Evolutionary conservation across 176 grass and related monocot genomes (phyloP).

Genomic region (Saccharum officinarum): DNA sequence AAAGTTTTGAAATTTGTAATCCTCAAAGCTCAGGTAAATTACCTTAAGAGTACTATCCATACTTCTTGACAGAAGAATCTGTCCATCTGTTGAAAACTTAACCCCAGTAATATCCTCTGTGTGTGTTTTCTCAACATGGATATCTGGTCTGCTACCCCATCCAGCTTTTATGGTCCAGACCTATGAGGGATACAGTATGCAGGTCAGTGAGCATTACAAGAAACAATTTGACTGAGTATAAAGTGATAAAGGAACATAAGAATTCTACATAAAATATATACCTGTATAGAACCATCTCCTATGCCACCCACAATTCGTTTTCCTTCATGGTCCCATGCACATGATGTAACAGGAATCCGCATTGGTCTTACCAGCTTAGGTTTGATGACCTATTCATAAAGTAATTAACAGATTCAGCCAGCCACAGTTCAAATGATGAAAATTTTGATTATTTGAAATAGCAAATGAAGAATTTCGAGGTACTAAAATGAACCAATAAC

Average conservation of each 20-base stretch:
- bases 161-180: slow-evolving; percentile 94
- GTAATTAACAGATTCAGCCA: slow-evolving; percentile 3
- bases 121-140: slow-evolving; percentile 83
- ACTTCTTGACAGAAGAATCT: slow-evolving; percentile 93
- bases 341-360: slow-evolving; percentile 84
- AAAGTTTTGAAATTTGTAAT: slow-evolving; percentile 5
- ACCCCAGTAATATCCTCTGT: slow-evolving; percentile 91
- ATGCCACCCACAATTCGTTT: slow-evolving; percentile 86
- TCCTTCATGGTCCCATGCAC: slow-evolving; percentile 95
- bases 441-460: slow-evolving; percentile 21
- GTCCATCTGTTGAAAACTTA: slow-evolving; percentile 91
- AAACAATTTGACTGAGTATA: neutral
- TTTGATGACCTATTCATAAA: slow-evolving; percentile 82
- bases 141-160: slow-evolving; percentile 99
- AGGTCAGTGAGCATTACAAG: slow-evolving; percentile 4
- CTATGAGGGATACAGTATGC: slow-evolving; percentile 44
- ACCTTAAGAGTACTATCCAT: slow-evolving; percentile 96
- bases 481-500: neutral
- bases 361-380: slow-evolving; percentile 82
- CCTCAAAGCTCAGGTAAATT: slow-evolving; percentile 22
- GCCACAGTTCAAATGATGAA: neutral
- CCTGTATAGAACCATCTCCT: slow-evolving; percentile 96
- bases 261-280: slow-evolving; percentile 32
- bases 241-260: neutral
- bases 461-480: slow-evolving; percentile 11